These are phyloP conservation scores for Rheum nobile DNA, from an alignment of 148 eudicot species.

Conservation along the genomic window DNA sequence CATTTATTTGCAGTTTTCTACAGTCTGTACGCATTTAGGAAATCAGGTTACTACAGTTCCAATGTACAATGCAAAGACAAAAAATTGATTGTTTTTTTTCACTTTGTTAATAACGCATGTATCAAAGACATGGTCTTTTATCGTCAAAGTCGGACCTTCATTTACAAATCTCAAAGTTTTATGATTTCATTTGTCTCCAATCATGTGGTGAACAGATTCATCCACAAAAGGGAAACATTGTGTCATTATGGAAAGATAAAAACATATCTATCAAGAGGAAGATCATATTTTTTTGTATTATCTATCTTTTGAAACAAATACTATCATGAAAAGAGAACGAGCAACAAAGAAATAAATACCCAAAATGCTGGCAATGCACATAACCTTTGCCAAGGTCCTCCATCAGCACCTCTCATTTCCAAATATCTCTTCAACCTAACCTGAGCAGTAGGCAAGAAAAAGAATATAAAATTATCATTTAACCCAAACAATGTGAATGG, in stretches of 20 bases:
- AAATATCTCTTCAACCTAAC: constrained; percentile 91
- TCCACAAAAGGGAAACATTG: background rate
- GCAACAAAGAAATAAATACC: constrained; percentile 28
- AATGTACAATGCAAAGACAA: too few relatives aligned
- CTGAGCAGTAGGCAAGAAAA: constrained; percentile 31
- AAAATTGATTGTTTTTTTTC: too few relatives aligned
- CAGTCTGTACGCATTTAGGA: too few relatives aligned
- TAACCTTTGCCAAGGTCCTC: constrained; percentile 94
- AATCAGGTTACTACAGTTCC: too few relatives aligned
- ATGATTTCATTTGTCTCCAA: background rate
- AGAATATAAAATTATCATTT: background rate
- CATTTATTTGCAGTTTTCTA: too few relatives aligned
- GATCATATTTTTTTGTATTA: background rate
- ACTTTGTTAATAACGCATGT: too few relatives aligned
- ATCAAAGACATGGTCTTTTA: background rate
- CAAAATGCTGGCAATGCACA: constrained; percentile 99
- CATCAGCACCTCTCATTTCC: constrained; percentile 99
- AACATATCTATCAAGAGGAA: background rate
- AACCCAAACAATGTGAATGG: background rate
- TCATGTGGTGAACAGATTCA: background rate
- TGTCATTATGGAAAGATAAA: background rate
- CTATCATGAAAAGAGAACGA: background rate
- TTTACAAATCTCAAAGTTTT: background rate
- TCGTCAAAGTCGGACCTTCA: background rate
- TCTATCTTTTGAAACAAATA: background rate